Percentiles rank a stretch among this genome's conserved stretches.
These are phyloP conservation scores for Russula brevipes DNA, from an alignment of 768 basidiomycete species.

Conservation along the genomic window DNA sequence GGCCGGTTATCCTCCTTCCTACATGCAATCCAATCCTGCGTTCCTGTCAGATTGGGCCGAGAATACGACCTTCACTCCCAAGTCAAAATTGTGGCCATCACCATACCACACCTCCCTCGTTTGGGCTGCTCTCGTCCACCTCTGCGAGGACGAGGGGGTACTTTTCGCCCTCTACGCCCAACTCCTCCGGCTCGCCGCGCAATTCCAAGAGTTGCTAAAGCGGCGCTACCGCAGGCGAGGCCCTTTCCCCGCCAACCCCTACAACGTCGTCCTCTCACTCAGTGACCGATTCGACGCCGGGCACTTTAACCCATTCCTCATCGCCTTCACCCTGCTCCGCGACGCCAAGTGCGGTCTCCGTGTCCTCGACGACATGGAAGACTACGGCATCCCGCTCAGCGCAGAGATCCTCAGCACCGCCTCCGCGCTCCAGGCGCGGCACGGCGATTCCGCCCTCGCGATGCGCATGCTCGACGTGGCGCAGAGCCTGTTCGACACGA, in stretches of 20 bases:
- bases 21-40: neutral
- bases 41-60: conserved; percentile 33
- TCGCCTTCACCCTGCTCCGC: conserved; percentile 33
- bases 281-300: conserved; percentile 30
- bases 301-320: conserved; percentile 53
- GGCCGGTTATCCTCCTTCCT: conserved; percentile 4
- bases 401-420: conserved; percentile 48
- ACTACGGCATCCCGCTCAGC: conserved; percentile 41
- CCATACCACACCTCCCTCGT: conserved; percentile 34
- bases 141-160: conserved; percentile 24
- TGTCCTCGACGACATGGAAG: conserved; percentile 53
- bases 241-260: neutral
- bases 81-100: conserved; percentile 33
- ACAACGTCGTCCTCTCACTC: neutral
- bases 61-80: conserved; percentile 19
- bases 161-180: conserved; percentile 41
- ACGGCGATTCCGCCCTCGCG: conserved; percentile 35
- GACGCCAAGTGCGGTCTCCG: conserved; percentile 34
- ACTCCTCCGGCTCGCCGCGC: conserved; percentile 31
- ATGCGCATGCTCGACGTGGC: conserved; percentile 36
- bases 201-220: neutral
- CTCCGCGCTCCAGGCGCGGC: conserved; percentile 42
- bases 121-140: conserved; percentile 32
- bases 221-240: neutral
- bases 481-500: neutral